Percentiles rank a stretch among this genome's conserved stretches.
These are phyloP conservation scores for Kwoniella dejecticola DNA, from an alignment of 768 basidiomycete genomes.

Conservation along the genomic window DNA sequence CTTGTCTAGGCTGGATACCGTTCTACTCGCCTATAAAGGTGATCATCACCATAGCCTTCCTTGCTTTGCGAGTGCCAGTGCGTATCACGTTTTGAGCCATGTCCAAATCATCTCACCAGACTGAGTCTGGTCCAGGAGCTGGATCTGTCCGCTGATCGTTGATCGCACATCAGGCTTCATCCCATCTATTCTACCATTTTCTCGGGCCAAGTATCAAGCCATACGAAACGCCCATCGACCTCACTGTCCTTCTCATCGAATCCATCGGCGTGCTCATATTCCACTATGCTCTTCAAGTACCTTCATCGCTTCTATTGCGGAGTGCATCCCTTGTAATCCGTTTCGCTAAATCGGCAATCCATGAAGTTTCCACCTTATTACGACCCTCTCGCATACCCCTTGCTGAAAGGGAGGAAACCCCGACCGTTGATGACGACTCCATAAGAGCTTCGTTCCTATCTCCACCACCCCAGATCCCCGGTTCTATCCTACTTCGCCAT, in stretches of 20 bases:
- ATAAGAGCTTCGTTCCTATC: slow-evolving; percentile 4
- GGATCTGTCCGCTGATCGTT: no score
- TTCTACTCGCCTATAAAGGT: slow-evolving; percentile 34
- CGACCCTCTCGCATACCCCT: no score
- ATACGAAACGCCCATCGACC: slow-evolving; percentile 46
- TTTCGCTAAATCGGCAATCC: no score
- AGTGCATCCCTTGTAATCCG: no score
- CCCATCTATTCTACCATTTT: slow-evolving; percentile 24
- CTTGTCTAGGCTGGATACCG: slow-evolving; percentile 39
- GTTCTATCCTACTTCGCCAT: slow-evolving; percentile 12
- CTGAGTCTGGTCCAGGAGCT: not conserved
- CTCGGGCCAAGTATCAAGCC: slow-evolving; percentile 22
- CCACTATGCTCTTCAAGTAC: slow-evolving; percentile 26
- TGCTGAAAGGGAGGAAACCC: not conserved
- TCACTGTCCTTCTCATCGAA: slow-evolving; percentile 35
- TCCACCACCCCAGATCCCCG: slow-evolving; percentile 7
- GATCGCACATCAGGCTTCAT: slow-evolving; percentile 41
- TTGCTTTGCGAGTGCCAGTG: slow-evolving; percentile 29
- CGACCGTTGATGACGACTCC: not conserved
- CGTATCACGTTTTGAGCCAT: slow-evolving; percentile 4
- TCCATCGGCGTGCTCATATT: slow-evolving; percentile 23
- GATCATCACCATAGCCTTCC: slow-evolving; percentile 20
- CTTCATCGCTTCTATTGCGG: not conserved
- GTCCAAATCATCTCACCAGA: not conserved
- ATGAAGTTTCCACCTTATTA: no score